Evolutionary conservation across 208 protist genomes (phyloP).

Genomic region (Acanthamoeba healyi): DNA sequence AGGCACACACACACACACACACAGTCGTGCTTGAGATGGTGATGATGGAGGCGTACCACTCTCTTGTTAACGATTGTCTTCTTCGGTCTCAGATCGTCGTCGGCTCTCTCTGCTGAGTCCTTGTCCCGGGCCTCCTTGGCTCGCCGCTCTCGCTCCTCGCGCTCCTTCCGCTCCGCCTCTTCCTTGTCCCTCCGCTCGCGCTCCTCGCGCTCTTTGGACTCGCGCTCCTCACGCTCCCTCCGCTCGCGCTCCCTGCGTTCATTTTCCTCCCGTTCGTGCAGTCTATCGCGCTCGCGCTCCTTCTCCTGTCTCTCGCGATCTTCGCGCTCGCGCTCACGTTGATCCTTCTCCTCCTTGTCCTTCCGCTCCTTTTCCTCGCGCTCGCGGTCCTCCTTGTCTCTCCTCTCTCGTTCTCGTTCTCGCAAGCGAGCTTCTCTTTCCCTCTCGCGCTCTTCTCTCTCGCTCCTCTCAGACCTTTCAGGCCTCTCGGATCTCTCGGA

Average conservation of each 20-base stretch:
- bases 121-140: constrained; percentile 3
- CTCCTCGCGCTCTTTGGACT: neutral
- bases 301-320: neutral
- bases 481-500: neutral
- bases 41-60: neutral
- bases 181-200: neutral
- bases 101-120: neutral
- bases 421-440: no score
- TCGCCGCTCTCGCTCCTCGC: constrained; percentile 9
- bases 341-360: neutral
- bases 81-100: neutral
- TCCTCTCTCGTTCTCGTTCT: neutral
- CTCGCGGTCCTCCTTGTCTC: neutral
- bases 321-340: neutral
- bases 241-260: neutral
- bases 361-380: neutral
- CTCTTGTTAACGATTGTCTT: neutral
- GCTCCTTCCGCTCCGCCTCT: neutral
- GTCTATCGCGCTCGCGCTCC: constrained; percentile 6
- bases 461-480: neutral
- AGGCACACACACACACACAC: no score
- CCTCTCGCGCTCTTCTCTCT: neutral
- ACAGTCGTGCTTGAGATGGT: no score
- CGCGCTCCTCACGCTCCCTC: neutral
- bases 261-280: neutral